Percentiles rank a stretch among this genome's conserved stretches.
These are phyloP conservation scores for Venturia asperata DNA, from an alignment of 2,329 filamentous ascomycete species.

Conservation along the genomic window DNA sequence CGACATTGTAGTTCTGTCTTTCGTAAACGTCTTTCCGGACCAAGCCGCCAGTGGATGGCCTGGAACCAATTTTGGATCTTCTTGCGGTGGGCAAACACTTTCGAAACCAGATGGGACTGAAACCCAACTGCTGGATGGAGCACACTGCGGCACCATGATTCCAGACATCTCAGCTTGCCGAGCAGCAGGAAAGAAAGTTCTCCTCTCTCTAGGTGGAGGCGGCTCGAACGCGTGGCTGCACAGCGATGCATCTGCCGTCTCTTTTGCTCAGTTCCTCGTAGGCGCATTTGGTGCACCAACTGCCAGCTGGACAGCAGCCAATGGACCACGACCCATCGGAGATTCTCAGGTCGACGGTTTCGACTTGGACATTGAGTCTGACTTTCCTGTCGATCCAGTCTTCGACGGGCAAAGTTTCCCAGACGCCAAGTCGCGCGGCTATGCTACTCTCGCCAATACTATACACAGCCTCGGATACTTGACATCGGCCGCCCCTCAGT, in stretches of 20 bases:
- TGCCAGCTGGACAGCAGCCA: constrained; percentile 26
- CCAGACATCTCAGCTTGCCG: constrained; percentile 30
- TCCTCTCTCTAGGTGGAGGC: constrained; percentile 44
- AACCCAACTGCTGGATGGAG: constrained; percentile 37
- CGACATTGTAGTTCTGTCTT: constrained; percentile 51
- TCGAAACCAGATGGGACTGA: constrained; percentile 26
- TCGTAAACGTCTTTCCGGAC: constrained; percentile 49
- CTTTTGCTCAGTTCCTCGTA: constrained; percentile 46
- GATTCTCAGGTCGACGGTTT: constrained; percentile 44
- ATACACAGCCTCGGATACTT: constrained; percentile 34
- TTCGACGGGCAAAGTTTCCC: constrained; percentile 23
- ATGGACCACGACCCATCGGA: constrained; percentile 43
- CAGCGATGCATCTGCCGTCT: constrained; percentile 33
- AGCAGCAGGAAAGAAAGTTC: constrained; percentile 30
- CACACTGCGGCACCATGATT: constrained; percentile 26
- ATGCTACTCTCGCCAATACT: constrained; percentile 31
- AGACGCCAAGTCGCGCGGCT: constrained; percentile 36
- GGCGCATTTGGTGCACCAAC: constrained; percentile 42
- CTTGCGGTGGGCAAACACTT: constrained; percentile 41
- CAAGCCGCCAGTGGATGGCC: constrained; percentile 41
- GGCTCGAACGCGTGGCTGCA: constrained; percentile 32
- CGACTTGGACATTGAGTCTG: constrained; percentile 43
- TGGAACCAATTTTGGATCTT: constrained; percentile 50
- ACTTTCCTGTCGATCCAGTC: constrained; percentile 15
- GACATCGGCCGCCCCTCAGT: constrained; percentile 49